Conservation (phyloP, 176 grass and related monocot genomes). For the Zoysia pacifica region DNA sequence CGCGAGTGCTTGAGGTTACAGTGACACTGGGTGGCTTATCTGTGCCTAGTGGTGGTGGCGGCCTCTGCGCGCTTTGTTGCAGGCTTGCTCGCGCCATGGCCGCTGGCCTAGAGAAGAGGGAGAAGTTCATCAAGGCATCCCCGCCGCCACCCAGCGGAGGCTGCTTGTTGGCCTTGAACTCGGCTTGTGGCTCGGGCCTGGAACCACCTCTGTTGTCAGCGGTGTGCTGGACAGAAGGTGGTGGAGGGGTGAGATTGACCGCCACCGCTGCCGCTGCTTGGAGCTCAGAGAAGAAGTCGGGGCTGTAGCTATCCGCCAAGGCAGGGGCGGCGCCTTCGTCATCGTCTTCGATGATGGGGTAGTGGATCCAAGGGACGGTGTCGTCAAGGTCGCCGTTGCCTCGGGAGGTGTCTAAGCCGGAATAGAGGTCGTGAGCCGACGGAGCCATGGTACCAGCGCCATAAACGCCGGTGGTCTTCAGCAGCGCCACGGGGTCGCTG, state of each 20-base stretch:
- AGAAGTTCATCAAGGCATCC: constrained; percentile 56
- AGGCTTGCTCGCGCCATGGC: constrained; percentile 48
- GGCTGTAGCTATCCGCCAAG: constrained; percentile 27
- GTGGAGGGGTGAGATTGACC: constrained; percentile 27
- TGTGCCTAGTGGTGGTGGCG: constrained; percentile 29
- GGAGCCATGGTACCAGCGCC: constrained; percentile 19
- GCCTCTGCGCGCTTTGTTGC: constrained; percentile 49
- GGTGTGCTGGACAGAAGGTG: constrained; percentile 33
- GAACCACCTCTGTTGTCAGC: constrained; percentile 22
- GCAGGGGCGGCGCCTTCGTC: constrained; percentile 19
- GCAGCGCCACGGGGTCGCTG: not conserved
- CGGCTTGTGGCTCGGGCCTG: constrained; percentile 31
- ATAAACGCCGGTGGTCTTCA: constrained; percentile 27
- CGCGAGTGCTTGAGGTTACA: constrained; percentile 34
- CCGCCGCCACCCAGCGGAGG: constrained; percentile 21
- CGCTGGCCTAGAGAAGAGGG: constrained; percentile 52
- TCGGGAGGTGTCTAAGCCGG: constrained; percentile 25
- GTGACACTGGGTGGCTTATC: constrained; percentile 44
- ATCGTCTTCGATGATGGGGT: constrained; percentile 47
- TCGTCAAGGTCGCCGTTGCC: constrained; percentile 43
- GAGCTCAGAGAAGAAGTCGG: constrained; percentile 57
- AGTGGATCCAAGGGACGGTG: constrained; percentile 50
- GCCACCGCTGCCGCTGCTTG: constrained; percentile 31
- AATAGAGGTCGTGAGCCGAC: constrained; percentile 24
- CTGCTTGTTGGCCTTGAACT: constrained; percentile 22